Conservation (phyloP, 2,329 filamentous ascomycete genomes). For the Sporothrix euskadiensis region DNA sequence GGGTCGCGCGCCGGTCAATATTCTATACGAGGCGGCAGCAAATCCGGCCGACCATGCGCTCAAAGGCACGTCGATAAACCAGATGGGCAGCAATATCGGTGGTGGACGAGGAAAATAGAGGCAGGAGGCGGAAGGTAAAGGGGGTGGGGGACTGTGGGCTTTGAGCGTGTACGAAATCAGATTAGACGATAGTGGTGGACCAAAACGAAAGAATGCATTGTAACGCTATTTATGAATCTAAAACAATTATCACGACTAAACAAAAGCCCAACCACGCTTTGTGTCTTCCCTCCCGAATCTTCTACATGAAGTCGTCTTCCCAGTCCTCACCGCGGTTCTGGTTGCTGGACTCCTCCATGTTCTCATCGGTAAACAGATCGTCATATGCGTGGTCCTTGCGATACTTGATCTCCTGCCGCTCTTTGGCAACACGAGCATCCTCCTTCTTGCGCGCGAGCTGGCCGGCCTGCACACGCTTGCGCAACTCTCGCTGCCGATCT, state of each 20-base stretch:
- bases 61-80: constrained; percentile 57
- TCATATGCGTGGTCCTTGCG: constrained; percentile 99
- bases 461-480: constrained; percentile 68
- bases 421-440: constrained; percentile 70
- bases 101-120: constrained; percentile 33
- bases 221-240: constrained; percentile 10
- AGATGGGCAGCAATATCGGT: constrained; percentile 58
- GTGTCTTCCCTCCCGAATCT: not conserved
- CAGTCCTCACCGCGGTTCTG: constrained; percentile 76
- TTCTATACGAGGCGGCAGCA: constrained; percentile 90
- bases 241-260: not conserved
- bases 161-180: not conserved
- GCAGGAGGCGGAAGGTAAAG: not conserved
- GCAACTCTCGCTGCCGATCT: constrained; percentile 68
- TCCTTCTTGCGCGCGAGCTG: constrained; percentile 71
- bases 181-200: not conserved
- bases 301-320: constrained; percentile 90
- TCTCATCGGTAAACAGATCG: constrained; percentile 82
- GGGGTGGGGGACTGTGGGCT: not conserved
- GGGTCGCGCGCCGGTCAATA: constrained; percentile 77
- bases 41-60: constrained; percentile 84
- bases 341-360: constrained; percentile 76
- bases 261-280: not conserved
- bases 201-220: not conserved
- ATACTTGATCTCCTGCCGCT: constrained; percentile 86